phyloP scores from a whole-genome alignment of 768 basidiomycete species.

The Tricholoma matsutake region DNA sequence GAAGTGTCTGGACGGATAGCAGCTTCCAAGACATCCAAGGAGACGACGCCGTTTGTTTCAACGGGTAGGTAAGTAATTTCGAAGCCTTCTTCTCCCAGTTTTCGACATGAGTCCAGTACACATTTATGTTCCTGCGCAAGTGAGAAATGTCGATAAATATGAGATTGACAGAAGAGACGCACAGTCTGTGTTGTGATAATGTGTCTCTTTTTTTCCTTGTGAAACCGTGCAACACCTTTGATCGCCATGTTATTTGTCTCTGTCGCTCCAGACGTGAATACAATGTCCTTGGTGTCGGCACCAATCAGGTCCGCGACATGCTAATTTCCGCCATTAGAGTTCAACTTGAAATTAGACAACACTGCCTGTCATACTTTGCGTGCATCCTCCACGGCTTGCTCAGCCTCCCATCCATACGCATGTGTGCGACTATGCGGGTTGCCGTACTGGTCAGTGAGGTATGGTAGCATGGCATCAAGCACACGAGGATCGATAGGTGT shows the following conservation, averaged over 20 bases:
- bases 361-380: constrained; percentile 56
- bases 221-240: constrained; percentile 95
- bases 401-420: constrained; percentile 99
- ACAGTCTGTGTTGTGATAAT: constrained; percentile 95
- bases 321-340: constrained; percentile 36
- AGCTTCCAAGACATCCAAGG: constrained; percentile 72
- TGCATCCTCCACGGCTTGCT: constrained; percentile 89
- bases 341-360: background rate
- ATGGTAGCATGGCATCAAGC: constrained; percentile 95
- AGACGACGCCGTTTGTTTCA: constrained; percentile 77
- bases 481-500: constrained; percentile 98
- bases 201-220: constrained; percentile 90
- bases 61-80: constrained; percentile 98
- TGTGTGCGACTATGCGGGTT: constrained; percentile 99
- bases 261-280: constrained; percentile 97
- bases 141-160: background rate
- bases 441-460: constrained; percentile 91
- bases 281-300: constrained; percentile 91
- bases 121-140: constrained; percentile 92
- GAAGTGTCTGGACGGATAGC: constrained; percentile 92
- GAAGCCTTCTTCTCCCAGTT: constrained; percentile 94
- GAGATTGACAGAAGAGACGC: constrained; percentile 8
- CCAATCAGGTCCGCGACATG: constrained; percentile 91
- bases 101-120: constrained; percentile 95
- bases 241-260: constrained; percentile 98